Base-by-base conservation (phyloP, 2,329 filamentous ascomycete species). In the Fusarium succisae region DNA sequence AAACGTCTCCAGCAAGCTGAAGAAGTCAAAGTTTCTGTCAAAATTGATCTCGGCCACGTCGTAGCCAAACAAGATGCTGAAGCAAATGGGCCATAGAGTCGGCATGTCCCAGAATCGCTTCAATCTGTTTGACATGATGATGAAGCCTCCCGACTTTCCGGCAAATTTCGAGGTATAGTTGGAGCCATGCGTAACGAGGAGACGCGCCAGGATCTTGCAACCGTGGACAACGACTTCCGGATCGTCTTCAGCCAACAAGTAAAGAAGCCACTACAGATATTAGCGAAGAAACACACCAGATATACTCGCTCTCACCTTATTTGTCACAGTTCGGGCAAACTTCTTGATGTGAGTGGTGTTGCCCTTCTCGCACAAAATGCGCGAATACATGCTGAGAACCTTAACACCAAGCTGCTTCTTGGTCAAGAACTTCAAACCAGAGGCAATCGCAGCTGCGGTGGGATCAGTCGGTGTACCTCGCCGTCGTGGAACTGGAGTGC, bases 261-360 rank as follows among this genome's bases (percentile, higher is more conserved):
- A 97, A 20, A 99, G 85, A 20, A 98, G 88, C 95, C 95, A 98
- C 92, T 96, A 74, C 7, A 30, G 11, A 30, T 13, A 63, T 81
- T 63, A 80, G 73, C 39, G 22, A 28, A 11, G 22, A 13, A n/a
- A 15, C 37, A 8, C 2, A 8, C 8, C 4, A 24, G 5, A 5
- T 4, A 8, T 3, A 41, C 10, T 10, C 18, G 6, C 60, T 67
- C 79, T 78, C 85, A 94, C 93, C 88, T 98, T 98, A 77, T 97
- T 98, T 28, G 96, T 98, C 14, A 99, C 96, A 3, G 96, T 97
- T 79, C 93, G 93, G 10, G 95, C 94, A 85, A 99, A 98, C 77
- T 95, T 96, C 79, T 92, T 91, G 63, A 98, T 93, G 70, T 92
- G 91, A 20, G 86, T 86, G 15, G 88, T 84, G 73, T 92, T 94